Conservation (phyloP, 169 alveolate species). For the Eimeria acervulina region DNA sequence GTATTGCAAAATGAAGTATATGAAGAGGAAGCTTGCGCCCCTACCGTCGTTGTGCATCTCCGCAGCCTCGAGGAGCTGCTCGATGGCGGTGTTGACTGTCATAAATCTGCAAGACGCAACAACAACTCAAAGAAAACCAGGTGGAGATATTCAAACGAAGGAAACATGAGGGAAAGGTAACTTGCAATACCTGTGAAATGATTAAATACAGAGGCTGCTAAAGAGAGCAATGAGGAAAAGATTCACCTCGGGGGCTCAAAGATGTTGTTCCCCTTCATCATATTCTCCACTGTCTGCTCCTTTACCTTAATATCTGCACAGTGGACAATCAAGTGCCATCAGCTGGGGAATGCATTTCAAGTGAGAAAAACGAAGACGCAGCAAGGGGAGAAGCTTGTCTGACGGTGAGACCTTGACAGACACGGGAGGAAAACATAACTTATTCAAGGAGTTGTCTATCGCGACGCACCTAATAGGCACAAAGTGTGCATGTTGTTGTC, state of each 20-base stretch:
- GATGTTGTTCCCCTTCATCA: constrained; percentile 95
- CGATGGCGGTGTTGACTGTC: constrained; percentile 77
- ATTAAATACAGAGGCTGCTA: background rate
- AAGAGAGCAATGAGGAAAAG: background rate
- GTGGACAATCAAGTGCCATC: background rate
- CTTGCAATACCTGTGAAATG: constrained; percentile 63
- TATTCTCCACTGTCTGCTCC: constrained; percentile 97
- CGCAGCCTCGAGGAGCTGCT: constrained; percentile 81
- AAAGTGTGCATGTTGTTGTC: constrained; percentile 96
- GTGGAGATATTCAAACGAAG: background rate
- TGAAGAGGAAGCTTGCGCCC: background rate
- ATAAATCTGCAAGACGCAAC: constrained; percentile 79
- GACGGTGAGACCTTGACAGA: too few relatives aligned
- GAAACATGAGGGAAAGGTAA: background rate
- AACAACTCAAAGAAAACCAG: background rate
- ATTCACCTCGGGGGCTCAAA: constrained; percentile 96
- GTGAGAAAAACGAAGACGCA: background rate
- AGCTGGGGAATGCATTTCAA: background rate
- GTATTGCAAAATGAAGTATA: too few relatives aligned
- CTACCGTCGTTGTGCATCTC: constrained; percentile 40
- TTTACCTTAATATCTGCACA: constrained; percentile 97
- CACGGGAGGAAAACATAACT: background rate
- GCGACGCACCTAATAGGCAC: constrained; percentile 93
- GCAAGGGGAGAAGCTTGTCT: background rate
- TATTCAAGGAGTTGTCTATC: too few relatives aligned